Percentiles rank a stretch among this genome's conserved stretches.
Evolutionary conservation across 257 asterid genomes (phyloP).

Genomic region (Galeopsis tetrahit): DNA sequence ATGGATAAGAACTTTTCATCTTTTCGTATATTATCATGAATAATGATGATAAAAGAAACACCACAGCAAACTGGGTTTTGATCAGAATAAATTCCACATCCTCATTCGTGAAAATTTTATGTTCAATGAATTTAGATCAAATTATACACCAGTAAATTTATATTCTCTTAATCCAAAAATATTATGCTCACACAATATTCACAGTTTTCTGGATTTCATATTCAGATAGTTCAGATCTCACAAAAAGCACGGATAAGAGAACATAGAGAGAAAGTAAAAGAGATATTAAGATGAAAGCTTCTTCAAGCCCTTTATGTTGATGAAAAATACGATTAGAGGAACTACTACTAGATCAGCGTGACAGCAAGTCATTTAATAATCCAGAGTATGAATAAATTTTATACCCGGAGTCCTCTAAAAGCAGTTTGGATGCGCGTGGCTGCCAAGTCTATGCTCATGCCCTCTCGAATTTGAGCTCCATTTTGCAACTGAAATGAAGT

Average conservation of each 20-base stretch:
- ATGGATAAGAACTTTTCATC: background rate
- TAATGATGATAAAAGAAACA: conserved; percentile 8
- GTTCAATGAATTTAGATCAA: background rate
- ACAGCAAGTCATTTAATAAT: conserved; percentile 17
- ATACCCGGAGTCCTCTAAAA: conserved; percentile 81
- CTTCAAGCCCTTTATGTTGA: background rate
- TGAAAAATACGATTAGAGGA: conserved; percentile 11
- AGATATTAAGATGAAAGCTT: background rate
- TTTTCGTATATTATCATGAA: background rate
- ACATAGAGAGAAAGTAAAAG: background rate
- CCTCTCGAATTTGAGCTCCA: conserved; percentile 52
- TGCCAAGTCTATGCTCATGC: conserved; percentile 66
- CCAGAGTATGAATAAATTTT: background rate
- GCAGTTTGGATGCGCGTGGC: conserved; percentile 75
- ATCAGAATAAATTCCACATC: background rate
- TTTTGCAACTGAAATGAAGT: conserved; percentile 54
- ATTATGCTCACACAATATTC: background rate
- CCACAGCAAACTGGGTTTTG: background rate
- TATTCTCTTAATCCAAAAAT: background rate
- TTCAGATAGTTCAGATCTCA: conserved; percentile 23
- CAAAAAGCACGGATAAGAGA: background rate
- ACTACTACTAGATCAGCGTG: background rate
- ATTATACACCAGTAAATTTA: background rate
- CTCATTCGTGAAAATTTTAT: conserved; percentile 13
- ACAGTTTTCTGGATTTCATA: background rate